Conservation (phyloP, 495 filamentous ascomycete species). For the Penicillium lagena region DNA sequence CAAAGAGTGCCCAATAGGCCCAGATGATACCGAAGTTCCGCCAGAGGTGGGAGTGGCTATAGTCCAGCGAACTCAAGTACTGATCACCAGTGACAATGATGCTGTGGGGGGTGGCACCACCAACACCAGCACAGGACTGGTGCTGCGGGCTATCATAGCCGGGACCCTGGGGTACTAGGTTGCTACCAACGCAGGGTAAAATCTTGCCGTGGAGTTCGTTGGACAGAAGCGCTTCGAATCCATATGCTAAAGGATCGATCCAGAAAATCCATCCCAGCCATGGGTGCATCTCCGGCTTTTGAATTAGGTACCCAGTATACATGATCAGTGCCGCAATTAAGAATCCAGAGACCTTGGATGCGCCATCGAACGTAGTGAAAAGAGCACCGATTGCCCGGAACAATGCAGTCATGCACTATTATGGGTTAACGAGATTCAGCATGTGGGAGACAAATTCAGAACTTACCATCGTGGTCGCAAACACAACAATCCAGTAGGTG, state of each 20-base stretch:
- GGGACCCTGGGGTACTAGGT: slow-evolving; percentile 37
- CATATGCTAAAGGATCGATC: slow-evolving; percentile 68
- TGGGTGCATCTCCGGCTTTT: slow-evolving; percentile 58
- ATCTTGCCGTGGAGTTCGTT: slow-evolving; percentile 57
- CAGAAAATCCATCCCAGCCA: slow-evolving; percentile 76
- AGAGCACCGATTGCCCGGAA: slow-evolving; percentile 45
- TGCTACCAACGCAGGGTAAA: slow-evolving; percentile 40
- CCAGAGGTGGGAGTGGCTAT: slow-evolving; percentile 40
- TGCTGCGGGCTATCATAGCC: slow-evolving; percentile 23
- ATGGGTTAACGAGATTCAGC: background rate
- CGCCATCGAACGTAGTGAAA: slow-evolving; percentile 44
- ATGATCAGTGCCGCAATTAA: slow-evolving; percentile 43
- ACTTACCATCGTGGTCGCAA: slow-evolving; percentile 28
- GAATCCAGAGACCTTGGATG: slow-evolving; percentile 49
- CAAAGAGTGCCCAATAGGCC: slow-evolving; percentile 39
- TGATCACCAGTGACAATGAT: slow-evolving; percentile 35
- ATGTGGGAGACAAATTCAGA: background rate
- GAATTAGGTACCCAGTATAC: slow-evolving; percentile 55
- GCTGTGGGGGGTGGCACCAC: slow-evolving; percentile 37
- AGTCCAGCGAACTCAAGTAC: slow-evolving; percentile 45
- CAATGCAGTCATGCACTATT: slow-evolving; percentile 41
- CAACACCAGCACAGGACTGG: slow-evolving; percentile 49
- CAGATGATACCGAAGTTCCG: slow-evolving; percentile 41
- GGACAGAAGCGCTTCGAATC: slow-evolving; percentile 60
- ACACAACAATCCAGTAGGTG: slow-evolving; percentile 43